These are phyloP conservation scores for Bruguiera parviflora DNA, from an alignment of 345 rosid species.

Conservation along the genomic window DNA sequence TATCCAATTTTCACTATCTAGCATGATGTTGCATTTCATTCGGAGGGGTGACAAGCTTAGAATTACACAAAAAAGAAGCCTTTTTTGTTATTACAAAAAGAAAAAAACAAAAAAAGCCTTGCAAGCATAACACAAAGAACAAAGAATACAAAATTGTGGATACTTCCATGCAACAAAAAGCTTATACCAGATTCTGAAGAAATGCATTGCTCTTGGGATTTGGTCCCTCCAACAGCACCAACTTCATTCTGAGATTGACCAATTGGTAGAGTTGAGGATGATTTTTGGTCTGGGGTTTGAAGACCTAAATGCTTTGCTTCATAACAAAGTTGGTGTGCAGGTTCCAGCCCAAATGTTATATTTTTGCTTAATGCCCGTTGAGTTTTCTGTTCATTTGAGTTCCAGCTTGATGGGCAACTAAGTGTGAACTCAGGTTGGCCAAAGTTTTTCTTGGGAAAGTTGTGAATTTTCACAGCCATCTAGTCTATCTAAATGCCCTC, in stretches of 20 bases:
- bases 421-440: constrained; percentile 22
- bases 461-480: constrained; percentile 36
- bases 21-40: background rate
- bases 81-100: background rate
- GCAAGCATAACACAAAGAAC: background rate
- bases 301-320: constrained; percentile 35
- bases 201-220: constrained; percentile 40
- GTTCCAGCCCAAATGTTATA: constrained; percentile 21
- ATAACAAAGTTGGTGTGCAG: constrained; percentile 22
- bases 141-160: background rate
- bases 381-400: constrained; percentile 29
- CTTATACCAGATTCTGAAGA: constrained; percentile 40
- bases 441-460: constrained; percentile 31
- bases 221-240: constrained; percentile 26
- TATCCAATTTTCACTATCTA: background rate
- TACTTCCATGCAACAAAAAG: constrained; percentile 7
- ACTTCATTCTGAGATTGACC: constrained; percentile 35
- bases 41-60: too few relatives aligned
- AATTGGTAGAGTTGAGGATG: constrained; percentile 35
- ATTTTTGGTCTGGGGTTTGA: constrained; percentile 36
- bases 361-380: constrained; percentile 19
- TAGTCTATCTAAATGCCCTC: constrained; percentile 6
- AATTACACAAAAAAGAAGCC: too few relatives aligned
- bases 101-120: background rate
- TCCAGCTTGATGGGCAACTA: constrained; percentile 37